Base-by-base conservation (phyloP, 2,329 filamentous ascomycete genomes). In the Neodidymelliopsis sp. region DNA sequence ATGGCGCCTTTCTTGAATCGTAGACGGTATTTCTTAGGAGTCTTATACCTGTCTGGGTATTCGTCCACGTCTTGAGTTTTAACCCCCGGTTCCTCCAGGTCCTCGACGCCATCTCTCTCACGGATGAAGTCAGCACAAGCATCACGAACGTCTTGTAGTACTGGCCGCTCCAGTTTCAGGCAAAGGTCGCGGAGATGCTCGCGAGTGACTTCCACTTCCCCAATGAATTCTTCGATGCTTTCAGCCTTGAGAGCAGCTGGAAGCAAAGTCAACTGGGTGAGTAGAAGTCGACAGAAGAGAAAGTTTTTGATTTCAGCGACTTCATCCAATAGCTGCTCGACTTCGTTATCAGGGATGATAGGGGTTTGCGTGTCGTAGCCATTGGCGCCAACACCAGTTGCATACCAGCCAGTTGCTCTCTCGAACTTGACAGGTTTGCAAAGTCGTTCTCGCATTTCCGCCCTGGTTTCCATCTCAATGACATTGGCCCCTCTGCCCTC, bases 51-150 rank as follows among this genome's bases (percentile, higher is more conserved):
- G 3, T 45, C 35, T 2, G 13, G 33, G n/a, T 53, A 31, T 15
- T 60, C 41, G 9, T 59, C 54, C 2, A 34, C 31, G 4, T 61
- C 54, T n/a, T 64, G 53, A 22, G 53, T 58, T 35, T 67, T 59
- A 6, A 53, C 25, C 3, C 46, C 54, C 2, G 67, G 53, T 4
- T 66, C 65, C 4, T 58, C 52, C 9, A 67, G 57, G 15, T 74
- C 70, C 11, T 70, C 69, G 3, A 71, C 66, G 24, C 72, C 68
- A 3, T 73, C 66, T 20, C 76, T 73, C 10, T 67, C 69, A 11
- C 77, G 70, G 12, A 72, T 68, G 31, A 80, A 74, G 57, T 81
- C 78, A 4, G 78, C 79, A 55, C 78, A 81, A 11, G 78, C 78
- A 60, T 81, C 78, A 30, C 78, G 71, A 16, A 81, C 74, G 33